A percentile compares a stretch with the other conserved stretches of the same genome.
phyloP scores from a whole-genome alignment of 805 yeast species.

The Candida montana region DNA sequence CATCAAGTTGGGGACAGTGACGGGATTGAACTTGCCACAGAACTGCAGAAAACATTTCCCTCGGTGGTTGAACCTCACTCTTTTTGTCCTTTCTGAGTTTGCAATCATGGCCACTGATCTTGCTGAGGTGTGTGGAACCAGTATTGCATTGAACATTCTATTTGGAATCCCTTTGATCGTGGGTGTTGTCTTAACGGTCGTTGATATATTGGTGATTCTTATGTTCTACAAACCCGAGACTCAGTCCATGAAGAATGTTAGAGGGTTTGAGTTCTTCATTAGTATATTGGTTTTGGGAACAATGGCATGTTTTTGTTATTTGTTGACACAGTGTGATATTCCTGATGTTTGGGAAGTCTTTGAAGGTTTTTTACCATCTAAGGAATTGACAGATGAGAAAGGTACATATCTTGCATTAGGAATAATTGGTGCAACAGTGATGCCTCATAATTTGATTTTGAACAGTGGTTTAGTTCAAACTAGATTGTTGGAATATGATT shows the following conservation, averaged over 20 bases:
- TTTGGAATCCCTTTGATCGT: constrained; percentile 65
- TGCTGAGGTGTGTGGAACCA: constrained; percentile 94
- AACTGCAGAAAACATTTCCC: constrained; percentile 68
- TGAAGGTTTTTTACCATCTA: constrained; percentile 68
- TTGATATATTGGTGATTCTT: constrained; percentile 75
- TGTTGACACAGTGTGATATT: constrained; percentile 54
- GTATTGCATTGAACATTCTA: constrained; percentile 74
- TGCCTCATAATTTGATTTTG: constrained; percentile 85
- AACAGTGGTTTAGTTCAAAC: constrained; percentile 89
- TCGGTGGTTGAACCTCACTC: constrained; percentile 46
- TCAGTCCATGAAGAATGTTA: constrained; percentile 67
- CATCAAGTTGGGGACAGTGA: constrained; percentile 71
- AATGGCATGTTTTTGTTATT: constrained; percentile 68
- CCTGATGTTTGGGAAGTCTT: constrained; percentile 48
- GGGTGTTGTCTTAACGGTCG: constrained; percentile 75
- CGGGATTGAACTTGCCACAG: constrained; percentile 75
- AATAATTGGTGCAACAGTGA: constrained; percentile 88
- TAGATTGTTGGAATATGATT: constrained; percentile 69
- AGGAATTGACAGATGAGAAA: constrained; percentile 51
- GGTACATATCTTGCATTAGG: constrained; percentile 78
- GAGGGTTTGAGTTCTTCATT: constrained; percentile 76
- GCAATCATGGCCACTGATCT: constrained; percentile 91
- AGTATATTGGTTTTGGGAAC: constrained; percentile 66
- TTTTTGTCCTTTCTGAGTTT: constrained; percentile 72
- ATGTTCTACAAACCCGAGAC: constrained; percentile 73